phyloP scores from a whole-genome alignment of 1,284 basidiomycete species.

The Puccinia polysora region DNA sequence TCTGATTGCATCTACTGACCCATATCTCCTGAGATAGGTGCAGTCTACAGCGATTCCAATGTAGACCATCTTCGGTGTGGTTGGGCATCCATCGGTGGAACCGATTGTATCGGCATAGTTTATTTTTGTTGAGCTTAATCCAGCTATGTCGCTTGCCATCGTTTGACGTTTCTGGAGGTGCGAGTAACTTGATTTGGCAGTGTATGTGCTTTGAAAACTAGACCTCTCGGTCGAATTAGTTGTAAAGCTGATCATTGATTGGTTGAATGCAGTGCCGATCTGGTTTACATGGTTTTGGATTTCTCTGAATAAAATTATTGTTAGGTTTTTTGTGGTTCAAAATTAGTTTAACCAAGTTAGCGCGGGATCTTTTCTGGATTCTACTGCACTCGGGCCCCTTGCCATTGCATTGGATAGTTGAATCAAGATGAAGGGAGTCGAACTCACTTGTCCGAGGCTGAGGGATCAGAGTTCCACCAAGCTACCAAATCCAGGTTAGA shows the following conservation, averaged over 20 bases:
- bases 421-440: slow-evolving; percentile 53
- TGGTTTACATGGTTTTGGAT: background rate
- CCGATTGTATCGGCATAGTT: slow-evolving; percentile 47
- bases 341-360: background rate
- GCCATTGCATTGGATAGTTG: slow-evolving; percentile 22
- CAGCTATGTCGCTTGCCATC: slow-evolving; percentile 48
- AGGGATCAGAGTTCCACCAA: slow-evolving; percentile 59
- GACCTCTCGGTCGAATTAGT: slow-evolving; percentile 48
- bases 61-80: slow-evolving; percentile 48
- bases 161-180: slow-evolving; percentile 59
- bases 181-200: slow-evolving; percentile 56
- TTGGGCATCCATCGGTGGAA: slow-evolving; percentile 49
- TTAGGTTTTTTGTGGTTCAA: slow-evolving; percentile 53
- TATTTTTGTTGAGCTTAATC: slow-evolving; percentile 44
- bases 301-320: slow-evolving; percentile 59
- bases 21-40: slow-evolving; percentile 48
- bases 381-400: slow-evolving; percentile 58
- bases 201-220: slow-evolving; percentile 45
- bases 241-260: slow-evolving; percentile 34
- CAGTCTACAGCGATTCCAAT: slow-evolving; percentile 51
- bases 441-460: slow-evolving; percentile 66
- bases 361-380: no score
- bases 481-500: background rate
- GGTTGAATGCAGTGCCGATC: background rate
- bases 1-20: slow-evolving; percentile 39